Evolutionary conservation across 164 flowering plant genomes (phyloP), one percentile per base, ranked within the genome.

Genomic region (Nymphaea colorata): DNA sequence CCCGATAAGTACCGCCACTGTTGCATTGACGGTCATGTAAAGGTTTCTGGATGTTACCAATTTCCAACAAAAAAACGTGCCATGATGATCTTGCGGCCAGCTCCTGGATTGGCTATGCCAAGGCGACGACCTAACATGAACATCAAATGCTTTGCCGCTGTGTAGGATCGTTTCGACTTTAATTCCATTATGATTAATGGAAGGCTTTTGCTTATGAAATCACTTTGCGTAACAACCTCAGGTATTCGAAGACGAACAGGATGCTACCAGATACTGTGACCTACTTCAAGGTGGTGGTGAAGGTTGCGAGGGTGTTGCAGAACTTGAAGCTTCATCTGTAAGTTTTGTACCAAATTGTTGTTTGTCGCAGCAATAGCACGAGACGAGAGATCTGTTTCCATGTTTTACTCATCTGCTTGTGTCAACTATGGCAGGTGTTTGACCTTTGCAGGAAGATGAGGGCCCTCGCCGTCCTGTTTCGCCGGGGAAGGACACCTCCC

Each of bases 211-310:
- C 36, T 25, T 25, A 25, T 25, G 36, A 25, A 25, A 25, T 25
- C 36, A 25, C 1, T 25, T 25, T 25, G 36, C 36, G 36, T 25
- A 1, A 47, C 61, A 68, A 59, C 63, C 64, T 6, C 73, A 95
- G 99, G 96, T 95, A 44, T 95, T 95, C 75, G 99, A 95, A 80
- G 99, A 95, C 69, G 88, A 81, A 78, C 85, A 83, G 57, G 98
- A 95, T 70, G 99, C 96, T 70, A 85, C 75, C 11, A 84, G 53
- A 71, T 95, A 90, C 66, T 91, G 99, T 66, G 87, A 86, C 78
- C 77, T 95, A 64, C 77, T 95, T 63, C 84, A 95, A 70, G 99
- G 98, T 64, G 93, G 96, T 70, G 96, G 96, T 64, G 87, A 84
- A 80, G 94, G 87, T 16, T 91, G 99, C 76, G 96, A 95, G 80